A percentile compares a stretch with the other conserved stretches of the same genome.
phyloP scores from a whole-genome alignment of 2,329 filamentous ascomycete species.

The Rhexocercosporidium sp. region DNA sequence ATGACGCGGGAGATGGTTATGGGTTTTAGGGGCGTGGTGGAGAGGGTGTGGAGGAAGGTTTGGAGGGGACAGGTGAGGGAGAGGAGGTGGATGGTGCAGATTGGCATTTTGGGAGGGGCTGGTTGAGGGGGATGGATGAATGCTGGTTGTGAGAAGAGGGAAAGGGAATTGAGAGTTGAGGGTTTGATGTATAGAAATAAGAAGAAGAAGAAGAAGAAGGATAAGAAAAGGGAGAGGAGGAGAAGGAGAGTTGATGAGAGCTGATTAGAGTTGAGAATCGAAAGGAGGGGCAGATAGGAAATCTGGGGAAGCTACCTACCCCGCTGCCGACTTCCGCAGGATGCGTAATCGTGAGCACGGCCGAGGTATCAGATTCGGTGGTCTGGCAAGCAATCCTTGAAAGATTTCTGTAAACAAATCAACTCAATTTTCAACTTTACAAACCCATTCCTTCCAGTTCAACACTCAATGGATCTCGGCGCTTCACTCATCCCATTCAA shows the following conservation, averaged over 20 bases:
- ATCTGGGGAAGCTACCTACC: slow-evolving; percentile 10
- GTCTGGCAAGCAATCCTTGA: not conserved
- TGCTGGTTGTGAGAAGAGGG: not conserved
- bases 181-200: too few relatives aligned
- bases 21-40: slow-evolving; percentile 42
- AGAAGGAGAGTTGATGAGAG: not conserved
- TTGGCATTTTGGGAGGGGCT: slow-evolving; percentile 47
- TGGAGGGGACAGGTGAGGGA: slow-evolving; percentile 45
- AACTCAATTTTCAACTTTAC: not conserved
- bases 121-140: not conserved
- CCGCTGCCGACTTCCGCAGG: not conserved
- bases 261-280: too few relatives aligned
- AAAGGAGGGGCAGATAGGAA: not conserved
- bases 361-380: slow-evolving; percentile 5
- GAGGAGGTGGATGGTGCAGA: slow-evolving; percentile 53
- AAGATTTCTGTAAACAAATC: too few relatives aligned
- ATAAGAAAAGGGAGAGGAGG: not conserved
- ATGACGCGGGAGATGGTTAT: slow-evolving; percentile 50
- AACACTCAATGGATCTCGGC: not conserved
- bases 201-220: not conserved
- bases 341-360: slow-evolving; percentile 11
- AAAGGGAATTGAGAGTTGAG: not conserved
- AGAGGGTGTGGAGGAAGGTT: slow-evolving; percentile 49
- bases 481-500: not conserved
- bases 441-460: not conserved